Evolutionary conservation across 139 green algal genomes (phyloP).

Genomic region (Chlamydomonas applanata): DNA sequence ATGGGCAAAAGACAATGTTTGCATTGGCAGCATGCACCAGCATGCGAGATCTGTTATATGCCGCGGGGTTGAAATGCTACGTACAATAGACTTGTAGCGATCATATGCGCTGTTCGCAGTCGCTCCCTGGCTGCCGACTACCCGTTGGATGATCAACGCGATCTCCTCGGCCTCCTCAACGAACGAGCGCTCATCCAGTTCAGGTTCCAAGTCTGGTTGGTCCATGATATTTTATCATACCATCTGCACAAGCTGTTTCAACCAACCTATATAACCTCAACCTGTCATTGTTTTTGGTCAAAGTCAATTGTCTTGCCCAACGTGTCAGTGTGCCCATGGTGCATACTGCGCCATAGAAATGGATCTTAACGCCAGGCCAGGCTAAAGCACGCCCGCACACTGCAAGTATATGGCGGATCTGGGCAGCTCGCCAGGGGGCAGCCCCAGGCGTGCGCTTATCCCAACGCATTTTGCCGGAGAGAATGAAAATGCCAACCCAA

Average conservation of each 20-base stretch:
- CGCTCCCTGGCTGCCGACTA: slow-evolving; percentile 9
- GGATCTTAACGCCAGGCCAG: too few species aligned
- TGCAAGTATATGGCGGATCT: too few species aligned
- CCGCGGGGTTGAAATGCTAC: not conserved
- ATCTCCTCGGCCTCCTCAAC: slow-evolving; percentile 25
- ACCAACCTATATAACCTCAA: not conserved
- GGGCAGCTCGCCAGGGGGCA: too few species aligned
- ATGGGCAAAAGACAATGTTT: not conserved
- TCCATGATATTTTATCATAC: too few species aligned
- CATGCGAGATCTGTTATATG: slow-evolving; percentile 1
- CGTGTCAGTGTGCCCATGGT: too few species aligned
- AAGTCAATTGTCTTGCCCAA: too few species aligned
- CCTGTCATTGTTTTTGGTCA: not conserved
- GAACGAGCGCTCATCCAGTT: not conserved
- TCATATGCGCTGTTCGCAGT: not conserved
- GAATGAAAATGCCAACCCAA: too few species aligned
- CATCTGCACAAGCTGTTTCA: not conserved
- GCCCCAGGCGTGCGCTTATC: too few species aligned
- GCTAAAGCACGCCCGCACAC: too few species aligned
- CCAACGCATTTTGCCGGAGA: too few species aligned
- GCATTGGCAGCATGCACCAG: not conserved
- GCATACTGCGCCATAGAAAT: too few species aligned
- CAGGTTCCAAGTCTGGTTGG: not conserved
- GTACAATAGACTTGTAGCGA: slow-evolving; percentile 26
- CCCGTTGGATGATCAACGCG: not conserved